phyloP scores from a whole-genome alignment of 345 rosid genomes.

The Salix koriyanagi region DNA sequence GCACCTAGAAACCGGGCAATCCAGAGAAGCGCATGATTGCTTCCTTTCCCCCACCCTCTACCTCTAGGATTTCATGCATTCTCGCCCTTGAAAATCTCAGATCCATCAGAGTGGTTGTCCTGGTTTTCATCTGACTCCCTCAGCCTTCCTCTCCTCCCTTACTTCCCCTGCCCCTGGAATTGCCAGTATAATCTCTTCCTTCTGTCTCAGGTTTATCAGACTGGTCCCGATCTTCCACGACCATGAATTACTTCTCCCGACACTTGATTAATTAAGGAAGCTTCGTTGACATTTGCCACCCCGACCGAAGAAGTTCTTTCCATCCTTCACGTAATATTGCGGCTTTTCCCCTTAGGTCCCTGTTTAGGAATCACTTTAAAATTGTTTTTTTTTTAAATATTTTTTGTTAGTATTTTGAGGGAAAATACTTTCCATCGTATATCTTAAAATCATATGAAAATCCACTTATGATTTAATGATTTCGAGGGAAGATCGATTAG shows the following conservation, averaged over 20 bases:
- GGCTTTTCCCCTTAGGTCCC: constrained; percentile 80
- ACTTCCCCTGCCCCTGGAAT: constrained; percentile 38
- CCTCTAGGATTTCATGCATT: constrained; percentile 36
- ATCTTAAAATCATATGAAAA: too few species aligned
- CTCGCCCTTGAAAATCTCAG: constrained; percentile 34
- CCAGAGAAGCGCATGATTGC: constrained; percentile 61
- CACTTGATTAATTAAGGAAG: constrained; percentile 51
- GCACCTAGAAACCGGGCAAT: constrained; percentile 47
- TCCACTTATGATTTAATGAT: too few species aligned
- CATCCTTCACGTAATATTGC: constrained; percentile 83
- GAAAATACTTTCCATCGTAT: too few species aligned
- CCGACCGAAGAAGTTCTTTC: constrained; percentile 87
- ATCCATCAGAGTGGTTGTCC: constrained; percentile 25
- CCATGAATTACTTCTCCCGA: constrained; percentile 68
- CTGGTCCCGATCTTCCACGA: constrained; percentile 48
- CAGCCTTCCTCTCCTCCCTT: constrained; percentile 20
- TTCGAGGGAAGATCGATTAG: too few species aligned
- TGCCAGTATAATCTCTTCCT: constrained; percentile 39
- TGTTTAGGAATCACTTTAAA: constrained; percentile 30
- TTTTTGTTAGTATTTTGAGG: too few species aligned
- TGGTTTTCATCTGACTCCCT: constrained; percentile 20
- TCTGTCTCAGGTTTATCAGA: constrained; percentile 35
- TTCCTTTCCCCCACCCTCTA: constrained; percentile 47
- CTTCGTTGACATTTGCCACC: constrained; percentile 73
- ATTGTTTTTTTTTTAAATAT: too few species aligned